Evolutionary conservation across 208 protist genomes (phyloP), one percentile per base, ranked within the genome.

Genomic region (Novymonas esmeraldas): DNA sequence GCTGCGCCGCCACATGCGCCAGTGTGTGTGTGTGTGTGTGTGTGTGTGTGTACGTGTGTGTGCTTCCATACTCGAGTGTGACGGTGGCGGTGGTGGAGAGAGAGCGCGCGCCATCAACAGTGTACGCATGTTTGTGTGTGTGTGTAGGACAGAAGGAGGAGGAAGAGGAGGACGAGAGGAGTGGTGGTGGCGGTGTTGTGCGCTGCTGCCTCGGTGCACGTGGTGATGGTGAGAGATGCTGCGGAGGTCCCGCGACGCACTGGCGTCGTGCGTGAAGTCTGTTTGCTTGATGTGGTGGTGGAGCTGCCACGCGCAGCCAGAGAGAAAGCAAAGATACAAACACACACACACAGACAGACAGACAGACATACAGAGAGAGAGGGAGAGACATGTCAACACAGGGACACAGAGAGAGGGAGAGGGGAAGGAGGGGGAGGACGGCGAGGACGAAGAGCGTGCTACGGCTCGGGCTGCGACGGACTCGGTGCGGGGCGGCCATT

Each of bases 401-500:
- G n/a, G n/a, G n/a, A n/a, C n/a, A n/a, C 33, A 16, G 18, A 26
- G n/a, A 46, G 33, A 39, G 38, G 55, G 22, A 38, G 39, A 46
- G 39, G 22, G 29, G 54, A 45, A 44, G 31, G 42, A 54, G 13
- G 26, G 34, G 28, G n/a, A n/a, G n/a, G n/a, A n/a, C n/a, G n/a
- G n/a, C n/a, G n/a, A n/a, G n/a, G n/a, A n/a, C n/a, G n/a, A 22
- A n/a, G n/a, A n/a, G n/a, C n/a, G n/a, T n/a, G n/a, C n/a, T 34
- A 59, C 33, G 14, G 2, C 20, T 26, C 29, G 5, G 52, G 33
- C 34, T 59, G 20, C 52, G 52, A 22, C 24, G 52, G 34, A n/a
- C 6, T 59, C 10, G 33, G 34, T 44, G 29, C n/a, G 4, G 69
- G 54, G 6, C 36, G 60, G 7, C 60, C 59, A n/a, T 68, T 41